Evolutionary conservation across 768 basidiomycete genomes (phyloP).

Genomic region (Leccinum boreale): DNA sequence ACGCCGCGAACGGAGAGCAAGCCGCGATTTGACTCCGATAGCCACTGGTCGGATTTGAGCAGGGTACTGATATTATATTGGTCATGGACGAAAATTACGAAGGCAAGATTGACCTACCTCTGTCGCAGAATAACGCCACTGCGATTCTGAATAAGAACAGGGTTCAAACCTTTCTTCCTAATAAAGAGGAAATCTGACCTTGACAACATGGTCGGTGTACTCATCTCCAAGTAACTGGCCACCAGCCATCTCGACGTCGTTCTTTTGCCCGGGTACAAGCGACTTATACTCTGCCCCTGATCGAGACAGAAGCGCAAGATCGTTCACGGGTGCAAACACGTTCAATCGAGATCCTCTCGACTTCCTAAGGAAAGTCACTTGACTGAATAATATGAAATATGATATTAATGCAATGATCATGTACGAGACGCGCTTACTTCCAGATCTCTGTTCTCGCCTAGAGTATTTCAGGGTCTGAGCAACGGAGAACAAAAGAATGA

Average conservation of each 20-base stretch:
- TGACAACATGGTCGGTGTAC: constrained; percentile 91
- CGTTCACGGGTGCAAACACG: constrained; percentile 89
- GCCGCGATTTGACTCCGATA: constrained; percentile 64
- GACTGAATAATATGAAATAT: constrained; percentile 43
- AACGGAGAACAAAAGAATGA: neutral
- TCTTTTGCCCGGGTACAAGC: constrained; percentile 64
- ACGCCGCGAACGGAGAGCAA: constrained; percentile 81
- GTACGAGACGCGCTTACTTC: constrained; percentile 57
- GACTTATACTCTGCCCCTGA: constrained; percentile 56
- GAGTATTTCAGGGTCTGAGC: neutral
- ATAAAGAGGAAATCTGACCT: constrained; percentile 43
- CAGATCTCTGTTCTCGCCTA: constrained; percentile 85
- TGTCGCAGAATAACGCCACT: constrained; percentile 92
- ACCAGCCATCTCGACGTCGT: constrained; percentile 71
- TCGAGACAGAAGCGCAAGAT: constrained; percentile 79
- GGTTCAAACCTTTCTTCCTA: neutral
- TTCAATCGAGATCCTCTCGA: constrained; percentile 76
- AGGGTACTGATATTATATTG: constrained; percentile 52
- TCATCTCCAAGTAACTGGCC: constrained; percentile 92
- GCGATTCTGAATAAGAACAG: constrained; percentile 59
- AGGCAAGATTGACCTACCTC: constrained; percentile 46
- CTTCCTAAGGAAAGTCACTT: constrained; percentile 82
- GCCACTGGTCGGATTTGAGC: constrained; percentile 93
- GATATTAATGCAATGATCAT: neutral
- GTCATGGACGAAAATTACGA: neutral